Base-by-base conservation (phyloP, 805 yeast genomes). In the Saturnispora serradocipensis region DNA sequence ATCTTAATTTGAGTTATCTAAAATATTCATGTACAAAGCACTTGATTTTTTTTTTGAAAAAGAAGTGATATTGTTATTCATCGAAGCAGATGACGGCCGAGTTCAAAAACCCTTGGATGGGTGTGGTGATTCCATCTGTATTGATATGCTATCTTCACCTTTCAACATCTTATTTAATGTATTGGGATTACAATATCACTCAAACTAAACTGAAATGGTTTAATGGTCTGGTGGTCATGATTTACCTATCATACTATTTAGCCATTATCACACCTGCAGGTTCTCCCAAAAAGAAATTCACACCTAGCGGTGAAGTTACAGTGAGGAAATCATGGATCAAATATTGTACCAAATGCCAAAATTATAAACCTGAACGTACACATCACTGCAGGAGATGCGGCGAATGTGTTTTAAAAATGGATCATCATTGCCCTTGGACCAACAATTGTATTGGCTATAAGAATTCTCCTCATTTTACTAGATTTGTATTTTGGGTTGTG, bases 361-460 rank as follows among this genome's bases (percentile, higher is more conserved):
- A 65, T 39, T 81, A 76, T 66, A 89, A 89, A 63, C 96, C 96
- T 0, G 91, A 84, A 61, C 68, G 97, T 54, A 62, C 88, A 4
- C 97, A 89, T 63, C 97, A 89, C 68, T 89, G 97, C 65, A 84
- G 84, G 59, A 75, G 79, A 1, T 88, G 95, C 61, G 72, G 77
- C n/a, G 59, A 55, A 40, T 89, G 97, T 66, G 83, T 89, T n/a
- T 64, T 89, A 52, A 77, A 79, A 62, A 90, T 89, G 97, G 97
- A 89, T 65, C 97, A 89, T 64, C 97, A 89, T 68, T 83, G 84
- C 63, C 96, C 97, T 0, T 90, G 97, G 97, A 88, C 96, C 0
- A 77, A 80, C 65, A 90, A 87, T 62, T 90, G 97, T 62, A 91
- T 90, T 20, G 97, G 97, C 0, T 81, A 80, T 62, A 65, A 67